phyloP scores from a whole-genome alignment of 1,284 basidiomycete genomes.

The Coniferiporia sulphurascens region DNA sequence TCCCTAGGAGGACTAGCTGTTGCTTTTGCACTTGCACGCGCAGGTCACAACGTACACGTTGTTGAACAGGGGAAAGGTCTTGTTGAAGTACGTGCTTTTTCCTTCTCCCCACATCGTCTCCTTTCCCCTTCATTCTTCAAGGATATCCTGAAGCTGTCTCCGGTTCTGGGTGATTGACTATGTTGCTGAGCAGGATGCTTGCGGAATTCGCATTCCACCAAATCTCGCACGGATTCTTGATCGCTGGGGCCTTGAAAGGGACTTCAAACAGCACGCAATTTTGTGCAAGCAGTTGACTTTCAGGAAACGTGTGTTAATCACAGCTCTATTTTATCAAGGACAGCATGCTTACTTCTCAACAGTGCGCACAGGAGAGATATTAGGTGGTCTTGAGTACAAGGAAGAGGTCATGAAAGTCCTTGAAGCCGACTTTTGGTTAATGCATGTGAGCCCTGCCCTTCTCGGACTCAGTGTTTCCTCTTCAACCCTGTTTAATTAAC shows the following conservation, averaged over 20 bases:
- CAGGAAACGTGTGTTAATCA: constrained; percentile 9
- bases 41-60: constrained; percentile 49
- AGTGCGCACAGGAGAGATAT: constrained; percentile 41
- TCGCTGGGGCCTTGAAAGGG: constrained; percentile 26
- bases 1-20: constrained; percentile 41
- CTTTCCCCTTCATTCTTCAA: not conserved
- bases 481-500: constrained; percentile 7
- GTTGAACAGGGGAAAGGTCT: constrained; percentile 39
- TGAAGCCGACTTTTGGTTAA: constrained; percentile 42
- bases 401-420: constrained; percentile 49
- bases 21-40: constrained; percentile 41
- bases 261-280: constrained; percentile 20
- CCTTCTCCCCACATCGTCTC: not conserved
- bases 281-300: constrained; percentile 16
- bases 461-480: constrained; percentile 12
- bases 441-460: constrained; percentile 14
- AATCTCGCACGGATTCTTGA: constrained; percentile 27
- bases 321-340: not conserved
- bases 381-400: constrained; percentile 47
- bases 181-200: constrained; percentile 23
- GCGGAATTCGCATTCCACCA: constrained; percentile 30
- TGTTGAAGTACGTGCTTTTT: constrained; percentile 28
- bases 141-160: too few relatives aligned
- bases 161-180: constrained; percentile 7
- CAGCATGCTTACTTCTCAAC: not conserved